phyloP scores from a whole-genome alignment of 2,329 filamentous ascomycete genomes.

The Trichoderma citrinoviride region DNA sequence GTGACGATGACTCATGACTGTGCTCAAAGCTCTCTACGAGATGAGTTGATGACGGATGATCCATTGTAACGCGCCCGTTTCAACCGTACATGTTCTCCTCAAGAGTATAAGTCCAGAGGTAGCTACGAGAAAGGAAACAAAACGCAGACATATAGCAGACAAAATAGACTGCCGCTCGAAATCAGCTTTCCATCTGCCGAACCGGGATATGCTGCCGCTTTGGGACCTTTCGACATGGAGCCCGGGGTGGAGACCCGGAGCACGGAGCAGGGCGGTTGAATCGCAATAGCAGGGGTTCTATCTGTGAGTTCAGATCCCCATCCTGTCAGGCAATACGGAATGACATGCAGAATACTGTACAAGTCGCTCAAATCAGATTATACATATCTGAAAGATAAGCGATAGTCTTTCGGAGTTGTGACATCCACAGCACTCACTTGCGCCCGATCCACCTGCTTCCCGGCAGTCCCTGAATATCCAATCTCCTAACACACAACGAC shows the following conservation, averaged over 20 bases:
- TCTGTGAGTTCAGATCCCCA: too few relatives aligned
- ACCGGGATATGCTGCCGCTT: constrained; percentile 4
- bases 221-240: constrained; percentile 1
- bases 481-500: neutral
- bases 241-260: neutral
- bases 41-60: too few relatives aligned
- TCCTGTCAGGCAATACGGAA: neutral
- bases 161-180: neutral
- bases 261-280: neutral
- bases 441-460: neutral
- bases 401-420: neutral
- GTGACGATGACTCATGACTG: too few relatives aligned
- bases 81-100: neutral
- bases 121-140: neutral
- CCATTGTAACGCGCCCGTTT: too few relatives aligned
- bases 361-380: too few relatives aligned
- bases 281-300: neutral
- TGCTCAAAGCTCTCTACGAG: too few relatives aligned
- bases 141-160: neutral
- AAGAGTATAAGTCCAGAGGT: too few relatives aligned
- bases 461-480: constrained; percentile 1
- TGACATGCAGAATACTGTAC: too few relatives aligned
- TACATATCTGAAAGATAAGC: neutral
- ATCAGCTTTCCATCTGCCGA: neutral
- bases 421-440: neutral